A percentile compares a stretch with the other conserved stretches of the same genome.
These are phyloP conservation scores for Neoboletus subvelutipes DNA, from an alignment of 768 basidiomycete genomes.

Conservation along the genomic window DNA sequence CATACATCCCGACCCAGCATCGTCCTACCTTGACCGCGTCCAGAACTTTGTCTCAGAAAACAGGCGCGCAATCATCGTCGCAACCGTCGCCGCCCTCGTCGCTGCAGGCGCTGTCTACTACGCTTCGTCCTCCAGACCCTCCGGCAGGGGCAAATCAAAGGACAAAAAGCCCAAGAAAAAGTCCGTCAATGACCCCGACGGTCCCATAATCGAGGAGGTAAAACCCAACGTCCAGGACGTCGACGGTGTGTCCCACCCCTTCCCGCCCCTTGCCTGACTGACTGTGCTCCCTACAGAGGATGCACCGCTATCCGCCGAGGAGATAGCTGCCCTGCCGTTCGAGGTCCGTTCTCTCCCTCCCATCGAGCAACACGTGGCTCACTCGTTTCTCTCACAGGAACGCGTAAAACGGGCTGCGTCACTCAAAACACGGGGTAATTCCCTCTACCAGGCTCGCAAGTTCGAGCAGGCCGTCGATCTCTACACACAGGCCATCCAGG, in stretches of 20 bases:
- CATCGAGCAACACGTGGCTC: background rate
- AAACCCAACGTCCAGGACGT: slow-evolving; percentile 43
- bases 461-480: slow-evolving; percentile 58
- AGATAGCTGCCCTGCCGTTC: slow-evolving; percentile 55
- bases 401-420: slow-evolving; percentile 58
- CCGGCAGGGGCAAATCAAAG: slow-evolving; percentile 48
- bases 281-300: slow-evolving; percentile 36
- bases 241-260: slow-evolving; percentile 27
- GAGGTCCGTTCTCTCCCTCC: slow-evolving; percentile 44
- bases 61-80: slow-evolving; percentile 71
- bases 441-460: slow-evolving; percentile 61
- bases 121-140: slow-evolving; percentile 42
- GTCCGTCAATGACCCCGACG: slow-evolving; percentile 55
- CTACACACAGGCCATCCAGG: slow-evolving; percentile 74
- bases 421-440: slow-evolving; percentile 72
- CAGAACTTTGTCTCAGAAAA: slow-evolving; percentile 73
- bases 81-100: slow-evolving; percentile 67
- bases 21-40: slow-evolving; percentile 57
- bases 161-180: slow-evolving; percentile 54
- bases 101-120: slow-evolving; percentile 77
- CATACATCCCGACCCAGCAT: background rate
- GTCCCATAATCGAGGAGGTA: slow-evolving; percentile 80
- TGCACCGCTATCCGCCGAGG: slow-evolving; percentile 46
- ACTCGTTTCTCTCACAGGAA: slow-evolving; percentile 45
- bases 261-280: background rate